Conservation (phyloP, 495 filamentous ascomycete genomes). For the Diplogelasinospora grovesii region DNA sequence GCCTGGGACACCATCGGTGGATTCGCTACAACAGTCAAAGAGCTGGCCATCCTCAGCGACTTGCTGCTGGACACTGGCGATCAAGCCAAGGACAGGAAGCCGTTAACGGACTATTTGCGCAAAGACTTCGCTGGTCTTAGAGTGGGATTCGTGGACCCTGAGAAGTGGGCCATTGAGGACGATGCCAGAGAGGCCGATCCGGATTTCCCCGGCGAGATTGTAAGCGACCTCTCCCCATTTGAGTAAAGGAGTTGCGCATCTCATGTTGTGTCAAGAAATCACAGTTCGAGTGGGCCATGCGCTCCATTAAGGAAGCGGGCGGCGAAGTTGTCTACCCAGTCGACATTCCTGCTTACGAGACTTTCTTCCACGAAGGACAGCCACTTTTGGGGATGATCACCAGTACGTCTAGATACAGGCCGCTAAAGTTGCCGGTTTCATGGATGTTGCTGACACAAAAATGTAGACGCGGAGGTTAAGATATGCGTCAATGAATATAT, state of each 20-base stretch:
- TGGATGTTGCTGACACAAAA: neutral
- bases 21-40: neutral
- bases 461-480: neutral
- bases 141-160: neutral
- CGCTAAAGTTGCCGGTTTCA: too few species aligned
- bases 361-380: slow-evolving; percentile 1
- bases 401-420: too few species aligned
- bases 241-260: too few species aligned
- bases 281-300: neutral
- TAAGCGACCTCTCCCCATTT: too few species aligned
- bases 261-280: too few species aligned
- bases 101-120: neutral
- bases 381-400: neutral
- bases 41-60: neutral
- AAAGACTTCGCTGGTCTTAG: slow-evolving; percentile 1
- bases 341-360: neutral
- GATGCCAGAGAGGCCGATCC: slow-evolving; percentile 1
- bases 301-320: slow-evolving; percentile 1
- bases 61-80: neutral
- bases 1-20: neutral
- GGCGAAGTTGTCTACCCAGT: slow-evolving; percentile 1
- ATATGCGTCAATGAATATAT: neutral
- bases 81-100: neutral
- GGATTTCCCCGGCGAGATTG: neutral
- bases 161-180: neutral